Conservation (phyloP, 495 filamentous ascomycete species). For the Penicillium malachiteum region DNA sequence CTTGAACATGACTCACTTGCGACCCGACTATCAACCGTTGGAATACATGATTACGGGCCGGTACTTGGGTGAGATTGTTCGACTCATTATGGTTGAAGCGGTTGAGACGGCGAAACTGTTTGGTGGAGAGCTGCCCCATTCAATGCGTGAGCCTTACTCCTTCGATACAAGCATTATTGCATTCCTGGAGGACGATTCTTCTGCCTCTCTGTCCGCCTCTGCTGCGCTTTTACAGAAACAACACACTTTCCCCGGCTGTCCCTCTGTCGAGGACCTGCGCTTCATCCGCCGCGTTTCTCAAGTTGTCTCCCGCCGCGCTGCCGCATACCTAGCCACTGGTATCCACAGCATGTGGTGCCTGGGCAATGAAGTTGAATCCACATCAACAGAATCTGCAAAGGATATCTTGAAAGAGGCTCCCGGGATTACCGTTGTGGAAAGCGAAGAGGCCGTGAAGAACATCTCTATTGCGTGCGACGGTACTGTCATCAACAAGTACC, state of each 20-base stretch:
- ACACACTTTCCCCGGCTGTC: constrained; percentile 47
- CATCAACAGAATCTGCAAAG: constrained; percentile 14
- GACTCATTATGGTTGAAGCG: constrained; percentile 74
- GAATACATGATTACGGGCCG: constrained; percentile 88
- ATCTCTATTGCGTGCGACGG: constrained; percentile 57
- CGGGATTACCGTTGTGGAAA: constrained; percentile 45
- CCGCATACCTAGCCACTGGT: constrained; percentile 61
- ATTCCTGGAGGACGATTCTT: constrained; percentile 49
- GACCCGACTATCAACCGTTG: constrained; percentile 82
- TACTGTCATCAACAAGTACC: constrained; percentile 61
- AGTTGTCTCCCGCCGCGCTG: constrained; percentile 59
- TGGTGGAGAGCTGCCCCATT: constrained; percentile 54
- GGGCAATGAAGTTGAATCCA: constrained; percentile 49
- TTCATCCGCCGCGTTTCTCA: constrained; percentile 54
- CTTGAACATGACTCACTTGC: constrained; percentile 67
- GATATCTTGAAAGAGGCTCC: constrained; percentile 34
- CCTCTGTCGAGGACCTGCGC: constrained; percentile 50
- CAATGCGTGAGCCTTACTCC: constrained; percentile 61
- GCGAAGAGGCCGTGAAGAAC: constrained; percentile 27
- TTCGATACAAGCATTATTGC: constrained; percentile 71
- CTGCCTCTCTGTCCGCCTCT: constrained; percentile 43
- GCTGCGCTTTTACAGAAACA: constrained; percentile 48
- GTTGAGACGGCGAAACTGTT: constrained; percentile 50
- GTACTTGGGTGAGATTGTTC: constrained; percentile 81
- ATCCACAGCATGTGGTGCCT: constrained; percentile 65